Base-by-base conservation (phyloP, 495 filamentous ascomycete species). In the Jackrogersella minutella region DNA sequence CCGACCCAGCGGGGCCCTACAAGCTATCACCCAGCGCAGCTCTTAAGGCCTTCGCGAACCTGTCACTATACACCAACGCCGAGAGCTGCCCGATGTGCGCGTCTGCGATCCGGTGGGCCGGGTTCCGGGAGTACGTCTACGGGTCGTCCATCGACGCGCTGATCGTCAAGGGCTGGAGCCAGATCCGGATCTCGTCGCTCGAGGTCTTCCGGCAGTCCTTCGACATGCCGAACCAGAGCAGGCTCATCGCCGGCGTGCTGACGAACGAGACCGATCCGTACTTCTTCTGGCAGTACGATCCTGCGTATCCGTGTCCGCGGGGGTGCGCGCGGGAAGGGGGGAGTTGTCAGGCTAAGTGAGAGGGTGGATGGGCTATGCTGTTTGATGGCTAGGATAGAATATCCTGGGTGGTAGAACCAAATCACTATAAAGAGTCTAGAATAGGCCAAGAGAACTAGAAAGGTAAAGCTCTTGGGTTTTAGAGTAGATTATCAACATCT, bases 71-170 rank as follows among this genome's bases (percentile, higher is more conserved):
- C 72, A 87, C 84, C 6, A 86, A 82, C 69, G 83, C 79, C 4
- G 83, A 86, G 65, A 80, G 79, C 54, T 87, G 85, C 70, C 82
- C 83, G 6, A 87, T 86, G 82, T 87, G 85, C 64, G 84, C 85
- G 0, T 78, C 82, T 2, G 84, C 81, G 1, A 84, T 86, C 54
- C 78, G 84, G 0, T 85, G 81, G 79, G 74, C 83, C 0, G 83
- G 82, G 5, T 85, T 87, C 66, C 74, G 72, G 9, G 83, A 86
- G 73, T 83, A 80, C 68, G 77, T 86, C 10, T 85, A 81, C 64
- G 83, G 81, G 10, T 84, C 83, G 0, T 80, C 78, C 19, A 83
- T 85, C 58, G 70, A 79, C 13, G 73, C 73, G 22, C 73, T 82
- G 2, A 51, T 78, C n/a, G 62, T 69, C 26, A 69, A 74, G 19